phyloP scores from a whole-genome alignment of 2,329 filamentous ascomycete genomes.

The Talaromyces sp. region DNA sequence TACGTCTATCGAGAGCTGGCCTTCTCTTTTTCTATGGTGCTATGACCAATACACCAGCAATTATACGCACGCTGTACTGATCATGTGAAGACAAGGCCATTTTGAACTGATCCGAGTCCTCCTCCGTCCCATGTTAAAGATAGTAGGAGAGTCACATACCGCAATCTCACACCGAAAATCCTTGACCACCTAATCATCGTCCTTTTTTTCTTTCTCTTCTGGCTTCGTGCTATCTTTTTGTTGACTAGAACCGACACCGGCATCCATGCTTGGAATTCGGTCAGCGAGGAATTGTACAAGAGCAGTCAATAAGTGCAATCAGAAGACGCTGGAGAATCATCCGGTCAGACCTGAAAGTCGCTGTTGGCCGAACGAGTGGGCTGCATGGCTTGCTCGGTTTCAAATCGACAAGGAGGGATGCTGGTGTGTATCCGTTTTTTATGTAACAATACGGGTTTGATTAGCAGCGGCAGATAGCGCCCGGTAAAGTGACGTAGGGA shows the following conservation, averaged over 20 bases:
- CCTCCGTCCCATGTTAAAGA: not conserved
- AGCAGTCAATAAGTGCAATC: not conserved
- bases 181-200: too few species aligned
- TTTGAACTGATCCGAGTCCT: not conserved
- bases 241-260: not conserved
- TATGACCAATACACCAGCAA: not conserved
- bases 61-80: not conserved
- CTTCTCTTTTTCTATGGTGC: not conserved
- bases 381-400: not conserved
- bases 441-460: not conserved
- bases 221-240: not conserved
- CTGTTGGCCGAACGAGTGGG: not conserved
- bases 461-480: not conserved
- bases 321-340: not conserved
- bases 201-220: not conserved
- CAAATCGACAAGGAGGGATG: slow-evolving; percentile 3
- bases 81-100: not conserved
- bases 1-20: not conserved
- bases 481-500: not conserved
- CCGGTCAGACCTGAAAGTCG: not conserved
- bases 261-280: not conserved
- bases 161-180: not conserved
- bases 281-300: not conserved
- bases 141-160: not conserved
- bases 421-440: not conserved